Base-by-base conservation (phyloP, 1,284 basidiomycete genomes). In the Agroathelia rolfsii region DNA sequence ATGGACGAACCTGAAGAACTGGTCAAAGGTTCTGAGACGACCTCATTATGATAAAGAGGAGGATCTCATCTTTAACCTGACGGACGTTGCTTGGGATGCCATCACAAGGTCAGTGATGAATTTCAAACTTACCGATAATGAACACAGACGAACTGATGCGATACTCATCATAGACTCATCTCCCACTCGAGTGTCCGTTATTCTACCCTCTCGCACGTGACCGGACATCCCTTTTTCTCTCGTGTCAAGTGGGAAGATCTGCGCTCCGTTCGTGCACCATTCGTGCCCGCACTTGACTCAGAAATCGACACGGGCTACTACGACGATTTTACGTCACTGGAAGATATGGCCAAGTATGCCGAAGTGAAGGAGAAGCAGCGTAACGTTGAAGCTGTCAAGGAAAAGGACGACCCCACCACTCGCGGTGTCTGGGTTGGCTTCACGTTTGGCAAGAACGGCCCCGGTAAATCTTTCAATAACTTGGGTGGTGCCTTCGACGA, bases 1-100 rank as follows among this genome's bases (percentile, higher is more conserved):
- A 0, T 99, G 95, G 92, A 90, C 90, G 13, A 98, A 98, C 57
- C 63, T 99, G 46, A 97, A 97, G 62, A 97, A 96, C 56, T 99
- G 95, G 95, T 75, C 80, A 15, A 85, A 85, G 46, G 88, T 93
- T 3, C 69, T 99, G 3, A 69, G 84, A 13, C 61, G 95, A 41
- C 95, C 95, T 1, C 85, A 95, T 44, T 98, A 98, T 50, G 92
- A 96, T 52, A 83, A 87, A 44, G 84, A 86, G 3, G 93, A 98
- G 53, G 95, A 98, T 58, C 65, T 94, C 33, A 90, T 98, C 47
- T 99, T 98, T 69, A 99, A 98, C 61, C 66, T 99, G 43, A 76
- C 76, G 3, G 94, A 99, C 53, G 60, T 81, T 6, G 90, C 93
- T 1, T 99, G 95, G 95, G 86, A 94, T 50, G 87, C 85, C n/a